A percentile compares a stretch with the other conserved stretches of the same genome.
Conservation (phyloP, 345 rosid genomes). For the Linum usitatissimum region DNA sequence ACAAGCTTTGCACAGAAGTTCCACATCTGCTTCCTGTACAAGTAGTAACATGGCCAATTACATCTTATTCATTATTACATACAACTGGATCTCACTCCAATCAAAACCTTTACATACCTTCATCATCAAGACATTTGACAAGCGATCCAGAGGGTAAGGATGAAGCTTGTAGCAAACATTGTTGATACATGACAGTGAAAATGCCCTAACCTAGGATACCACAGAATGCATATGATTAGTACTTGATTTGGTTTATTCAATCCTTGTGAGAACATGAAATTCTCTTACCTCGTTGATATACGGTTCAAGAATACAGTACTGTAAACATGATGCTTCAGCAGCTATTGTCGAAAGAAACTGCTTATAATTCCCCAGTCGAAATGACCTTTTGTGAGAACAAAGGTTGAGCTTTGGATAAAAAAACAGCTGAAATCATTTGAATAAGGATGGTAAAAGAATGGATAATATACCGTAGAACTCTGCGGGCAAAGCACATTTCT, state of each 20-base stretch:
- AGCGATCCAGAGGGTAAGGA: slow-evolving; percentile 54
- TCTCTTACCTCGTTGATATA: slow-evolving; percentile 45
- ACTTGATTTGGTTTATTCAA: not conserved
- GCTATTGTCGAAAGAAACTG: slow-evolving; percentile 41
- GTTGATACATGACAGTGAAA: slow-evolving; percentile 56
- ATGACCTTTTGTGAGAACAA: slow-evolving; percentile 30
- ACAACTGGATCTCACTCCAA: not conserved
- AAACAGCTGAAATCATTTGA: not conserved
- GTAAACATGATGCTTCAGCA: slow-evolving; percentile 70
- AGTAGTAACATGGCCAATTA: not conserved
- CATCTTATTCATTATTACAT: not conserved
- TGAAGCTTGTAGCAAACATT: slow-evolving; percentile 81
- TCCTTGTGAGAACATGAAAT: not conserved
- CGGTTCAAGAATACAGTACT: slow-evolving; percentile 62
- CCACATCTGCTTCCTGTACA: slow-evolving; percentile 55
- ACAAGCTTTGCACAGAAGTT: slow-evolving; percentile 60
- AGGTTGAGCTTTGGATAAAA: slow-evolving; percentile 4
- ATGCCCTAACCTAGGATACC: slow-evolving; percentile 43
- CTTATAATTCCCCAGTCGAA: slow-evolving; percentile 55
- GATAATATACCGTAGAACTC: slow-evolving; percentile 41
- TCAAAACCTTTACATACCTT: slow-evolving; percentile 28
- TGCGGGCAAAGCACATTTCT: slow-evolving; percentile 68
- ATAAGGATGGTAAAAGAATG: not conserved
- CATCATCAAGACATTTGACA: slow-evolving; percentile 65
- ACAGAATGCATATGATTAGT: not conserved